Conservation (phyloP, 768 basidiomycete species). For the Austroboletus eburneus region DNA sequence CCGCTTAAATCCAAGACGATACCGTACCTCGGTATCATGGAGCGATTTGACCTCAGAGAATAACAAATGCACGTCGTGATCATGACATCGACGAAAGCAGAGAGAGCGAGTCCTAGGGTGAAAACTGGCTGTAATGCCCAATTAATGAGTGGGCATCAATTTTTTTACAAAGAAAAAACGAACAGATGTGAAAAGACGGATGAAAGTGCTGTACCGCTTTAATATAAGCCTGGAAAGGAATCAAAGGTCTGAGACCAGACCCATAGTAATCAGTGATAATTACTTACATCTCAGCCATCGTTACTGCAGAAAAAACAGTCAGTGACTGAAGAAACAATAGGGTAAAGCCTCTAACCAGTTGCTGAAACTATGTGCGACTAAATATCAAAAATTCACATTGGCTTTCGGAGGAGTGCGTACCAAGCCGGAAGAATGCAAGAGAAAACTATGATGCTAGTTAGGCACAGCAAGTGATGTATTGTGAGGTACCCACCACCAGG, state of each 20-base stretch:
- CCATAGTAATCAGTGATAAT: neutral
- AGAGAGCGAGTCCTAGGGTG: slow-evolving; percentile 43
- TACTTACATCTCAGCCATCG: slow-evolving; percentile 20
- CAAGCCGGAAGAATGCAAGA: slow-evolving; percentile 16
- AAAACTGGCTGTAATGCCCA: slow-evolving; percentile 38
- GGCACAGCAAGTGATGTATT: neutral
- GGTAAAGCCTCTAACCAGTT: slow-evolving; percentile 8
- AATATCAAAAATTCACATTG: neutral
- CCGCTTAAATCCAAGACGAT: neutral
- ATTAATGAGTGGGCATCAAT: neutral
- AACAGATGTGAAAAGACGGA: slow-evolving; percentile 10
- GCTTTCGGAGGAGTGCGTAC: slow-evolving; percentile 2
- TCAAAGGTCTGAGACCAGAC: neutral
- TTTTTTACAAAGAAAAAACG: neutral
- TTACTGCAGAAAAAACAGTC: slow-evolving; percentile 10
- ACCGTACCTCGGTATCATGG: slow-evolving; percentile 33
- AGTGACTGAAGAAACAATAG: neutral
- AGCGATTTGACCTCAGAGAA: slow-evolving; percentile 37
- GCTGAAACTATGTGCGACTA: slow-evolving; percentile 12
- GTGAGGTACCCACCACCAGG: slow-evolving; percentile 10
- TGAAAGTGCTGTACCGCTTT: slow-evolving; percentile 7
- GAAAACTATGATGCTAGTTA: slow-evolving; percentile 11
- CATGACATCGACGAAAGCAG: slow-evolving; percentile 42
- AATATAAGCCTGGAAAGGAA: slow-evolving; percentile 11
- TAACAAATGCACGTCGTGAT: slow-evolving; percentile 43